These are phyloP conservation scores for Murraya koenigii DNA, from an alignment of 345 rosid genomes.

Conservation along the genomic window DNA sequence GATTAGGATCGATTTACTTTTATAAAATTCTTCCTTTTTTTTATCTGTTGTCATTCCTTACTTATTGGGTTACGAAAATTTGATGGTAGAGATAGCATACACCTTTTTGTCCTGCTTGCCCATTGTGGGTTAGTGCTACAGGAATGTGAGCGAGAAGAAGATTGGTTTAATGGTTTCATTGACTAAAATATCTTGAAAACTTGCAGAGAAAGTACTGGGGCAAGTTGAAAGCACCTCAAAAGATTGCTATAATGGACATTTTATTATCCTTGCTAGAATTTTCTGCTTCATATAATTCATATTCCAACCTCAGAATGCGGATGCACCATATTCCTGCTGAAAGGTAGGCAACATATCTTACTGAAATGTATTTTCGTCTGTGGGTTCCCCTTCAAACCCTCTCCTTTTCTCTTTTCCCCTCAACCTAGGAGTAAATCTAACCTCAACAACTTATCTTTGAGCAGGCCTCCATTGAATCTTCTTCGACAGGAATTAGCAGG, in stretches of 20 bases:
- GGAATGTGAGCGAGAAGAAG: neutral
- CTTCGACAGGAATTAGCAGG: conserved; percentile 93
- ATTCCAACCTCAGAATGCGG: conserved; percentile 70
- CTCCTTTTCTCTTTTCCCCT: neutral
- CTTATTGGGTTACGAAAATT: neutral
- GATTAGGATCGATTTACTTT: neutral
- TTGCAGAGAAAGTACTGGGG: conserved; percentile 91
- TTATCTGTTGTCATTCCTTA: neutral
- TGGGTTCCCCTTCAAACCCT: neutral
- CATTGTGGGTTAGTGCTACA: neutral
- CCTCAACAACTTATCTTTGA: conserved; percentile 13
- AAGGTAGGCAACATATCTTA: conserved; percentile 44
- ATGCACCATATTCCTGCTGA: conserved; percentile 80
- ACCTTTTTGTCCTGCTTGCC: neutral
- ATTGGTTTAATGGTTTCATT: conserved; percentile 7
- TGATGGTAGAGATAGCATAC: neutral
- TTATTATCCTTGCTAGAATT: conserved; percentile 81
- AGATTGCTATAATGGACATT: conserved; percentile 84
- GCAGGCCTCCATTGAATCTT: conserved; percentile 93
- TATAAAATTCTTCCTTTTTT: neutral
- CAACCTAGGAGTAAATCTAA: conserved; percentile 6
- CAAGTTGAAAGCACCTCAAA: conserved; percentile 72
- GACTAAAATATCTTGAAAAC: conserved; percentile 13
- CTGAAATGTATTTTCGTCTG: neutral
- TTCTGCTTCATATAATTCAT: conserved; percentile 89